Percentiles rank a stretch among this genome's conserved stretches.
Evolutionary conservation across 176 grass and related monocot genomes (phyloP).

Genomic region (Lolium rigidum): DNA sequence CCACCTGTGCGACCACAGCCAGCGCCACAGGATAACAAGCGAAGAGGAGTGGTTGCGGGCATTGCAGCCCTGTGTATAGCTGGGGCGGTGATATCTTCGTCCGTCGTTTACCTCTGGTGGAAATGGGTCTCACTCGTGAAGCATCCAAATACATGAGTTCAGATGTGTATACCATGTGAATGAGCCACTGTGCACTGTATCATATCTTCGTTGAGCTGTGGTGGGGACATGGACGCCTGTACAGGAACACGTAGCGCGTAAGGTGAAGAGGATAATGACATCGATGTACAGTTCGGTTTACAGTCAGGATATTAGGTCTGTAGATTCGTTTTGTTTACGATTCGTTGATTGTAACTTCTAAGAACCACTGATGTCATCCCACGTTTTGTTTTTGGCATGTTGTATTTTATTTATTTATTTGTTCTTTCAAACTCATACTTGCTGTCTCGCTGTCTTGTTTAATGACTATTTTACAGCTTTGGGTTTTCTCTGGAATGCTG

Average conservation of each 20-base stretch:
- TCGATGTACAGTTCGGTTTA: conserved; percentile 37
- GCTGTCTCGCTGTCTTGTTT: background rate
- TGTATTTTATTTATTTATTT: background rate
- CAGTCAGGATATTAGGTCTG: background rate
- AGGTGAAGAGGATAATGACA: background rate
- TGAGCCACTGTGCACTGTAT: conserved; percentile 1
- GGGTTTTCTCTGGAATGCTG: background rate
- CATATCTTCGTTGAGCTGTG: background rate
- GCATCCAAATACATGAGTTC: conserved; percentile 24
- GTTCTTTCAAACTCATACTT: background rate
- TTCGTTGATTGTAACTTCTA: background rate
- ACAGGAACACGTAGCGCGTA: background rate
- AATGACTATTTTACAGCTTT: background rate
- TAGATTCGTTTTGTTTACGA: background rate
- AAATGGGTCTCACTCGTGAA: conserved; percentile 55
- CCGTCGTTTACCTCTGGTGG: conserved; percentile 62
- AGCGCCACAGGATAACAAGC: conserved; percentile 17
- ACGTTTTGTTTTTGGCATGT: background rate
- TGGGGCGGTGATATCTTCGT: conserved; percentile 44
- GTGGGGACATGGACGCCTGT: conserved; percentile 18
- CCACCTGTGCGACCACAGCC: background rate
- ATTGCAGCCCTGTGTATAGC: conserved; percentile 58
- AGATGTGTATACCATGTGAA: conserved; percentile 32
- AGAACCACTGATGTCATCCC: background rate
- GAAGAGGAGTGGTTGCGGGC: conserved; percentile 50